These are phyloP conservation scores for Friedmanniomyces endolithicus DNA, from an alignment of 495 filamentous ascomycete genomes.

Conservation along the genomic window DNA sequence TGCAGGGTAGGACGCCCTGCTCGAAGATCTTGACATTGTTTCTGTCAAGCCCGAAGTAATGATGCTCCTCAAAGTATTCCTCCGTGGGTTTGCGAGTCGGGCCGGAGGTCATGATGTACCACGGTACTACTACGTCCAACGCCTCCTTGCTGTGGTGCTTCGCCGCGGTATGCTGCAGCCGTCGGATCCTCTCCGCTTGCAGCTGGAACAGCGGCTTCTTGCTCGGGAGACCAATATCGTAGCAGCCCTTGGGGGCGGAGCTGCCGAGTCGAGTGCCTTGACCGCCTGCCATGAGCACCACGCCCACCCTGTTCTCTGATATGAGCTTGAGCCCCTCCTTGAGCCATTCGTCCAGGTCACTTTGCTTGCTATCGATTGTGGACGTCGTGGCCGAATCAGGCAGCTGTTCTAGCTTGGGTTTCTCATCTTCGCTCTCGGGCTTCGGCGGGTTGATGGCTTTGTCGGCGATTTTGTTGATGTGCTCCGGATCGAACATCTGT, in stretches of 20 bases:
- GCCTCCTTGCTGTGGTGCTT: slow-evolving; percentile 48
- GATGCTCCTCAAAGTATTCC: slow-evolving; percentile 78
- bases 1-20: slow-evolving; percentile 91
- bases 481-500: slow-evolving; percentile 59
- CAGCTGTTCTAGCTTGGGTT: slow-evolving; percentile 68
- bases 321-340: slow-evolving; percentile 73
- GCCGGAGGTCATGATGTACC: slow-evolving; percentile 99
- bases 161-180: slow-evolving; percentile 71
- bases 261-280: slow-evolving; percentile 92
- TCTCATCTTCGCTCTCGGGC: slow-evolving; percentile 36
- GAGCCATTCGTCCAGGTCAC: slow-evolving; percentile 77
- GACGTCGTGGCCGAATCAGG: slow-evolving; percentile 81
- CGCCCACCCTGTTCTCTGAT: slow-evolving; percentile 77
- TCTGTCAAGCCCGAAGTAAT: slow-evolving; percentile 77
- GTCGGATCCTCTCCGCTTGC: slow-evolving; percentile 83
- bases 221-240: slow-evolving; percentile 84
- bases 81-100: slow-evolving; percentile 88
- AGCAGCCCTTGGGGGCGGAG: slow-evolving; percentile 92
- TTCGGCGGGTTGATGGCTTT: slow-evolving; percentile 68
- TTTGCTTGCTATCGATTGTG: slow-evolving; percentile 74
- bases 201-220: slow-evolving; percentile 93
- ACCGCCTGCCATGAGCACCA: slow-evolving; percentile 93
- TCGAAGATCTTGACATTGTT: slow-evolving; percentile 89
- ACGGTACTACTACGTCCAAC: slow-evolving; percentile 58
- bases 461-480: slow-evolving; percentile 74